phyloP scores from a whole-genome alignment of 148 eudicot genomes.

The Silene uniflora region DNA sequence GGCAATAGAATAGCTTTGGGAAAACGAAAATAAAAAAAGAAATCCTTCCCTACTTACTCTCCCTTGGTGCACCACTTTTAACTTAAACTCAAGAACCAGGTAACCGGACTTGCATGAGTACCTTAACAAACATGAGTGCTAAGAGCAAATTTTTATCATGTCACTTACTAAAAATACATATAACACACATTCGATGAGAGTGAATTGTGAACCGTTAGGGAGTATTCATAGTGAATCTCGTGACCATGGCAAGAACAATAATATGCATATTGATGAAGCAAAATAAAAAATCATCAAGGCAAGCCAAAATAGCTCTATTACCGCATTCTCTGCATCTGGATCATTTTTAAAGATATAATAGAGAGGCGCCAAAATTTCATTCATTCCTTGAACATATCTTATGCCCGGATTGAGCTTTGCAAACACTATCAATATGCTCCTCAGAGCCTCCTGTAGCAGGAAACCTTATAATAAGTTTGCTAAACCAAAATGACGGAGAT shows the following conservation, averaged over 20 bases:
- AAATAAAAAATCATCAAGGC: not conserved
- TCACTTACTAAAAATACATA: too few relatives aligned
- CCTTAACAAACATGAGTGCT: too few relatives aligned
- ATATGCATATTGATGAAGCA: not conserved
- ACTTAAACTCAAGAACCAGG: too few relatives aligned
- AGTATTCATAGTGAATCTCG: too few relatives aligned
- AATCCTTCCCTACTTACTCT: too few relatives aligned
- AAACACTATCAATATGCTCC: conserved; percentile 72
- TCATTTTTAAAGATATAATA: conserved; percentile 83
- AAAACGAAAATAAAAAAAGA: too few relatives aligned
- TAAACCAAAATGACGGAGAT: not conserved
- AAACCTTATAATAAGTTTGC: conserved; percentile 20
- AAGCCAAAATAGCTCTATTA: conserved; percentile 33
- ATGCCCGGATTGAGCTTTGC: conserved; percentile 98
- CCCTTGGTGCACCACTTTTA: too few relatives aligned
- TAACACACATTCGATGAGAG: too few relatives aligned
- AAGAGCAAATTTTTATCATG: too few relatives aligned
- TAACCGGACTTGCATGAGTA: too few relatives aligned
- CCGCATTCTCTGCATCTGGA: conserved; percentile 80
- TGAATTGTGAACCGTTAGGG: too few relatives aligned
- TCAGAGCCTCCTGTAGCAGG: conserved; percentile 66
- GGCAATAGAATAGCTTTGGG: too few relatives aligned
- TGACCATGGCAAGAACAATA: not conserved
- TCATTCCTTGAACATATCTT: conserved; percentile 99
- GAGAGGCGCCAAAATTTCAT: conserved; percentile 92